Conservation (phyloP, 2,329 filamentous ascomycete species). For the Scytalidium lignicola region DNA sequence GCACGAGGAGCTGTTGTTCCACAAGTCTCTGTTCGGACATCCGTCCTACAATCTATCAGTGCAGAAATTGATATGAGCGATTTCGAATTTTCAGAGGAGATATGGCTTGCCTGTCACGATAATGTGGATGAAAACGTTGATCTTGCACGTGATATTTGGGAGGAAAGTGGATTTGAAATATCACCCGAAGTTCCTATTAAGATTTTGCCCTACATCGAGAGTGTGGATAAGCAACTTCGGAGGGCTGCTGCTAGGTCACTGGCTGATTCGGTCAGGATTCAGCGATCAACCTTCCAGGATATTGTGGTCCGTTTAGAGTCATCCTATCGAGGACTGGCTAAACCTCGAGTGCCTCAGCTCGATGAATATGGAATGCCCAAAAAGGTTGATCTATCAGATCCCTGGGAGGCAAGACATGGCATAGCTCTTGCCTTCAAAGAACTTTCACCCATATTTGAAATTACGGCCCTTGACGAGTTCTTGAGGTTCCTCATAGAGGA, state of each 20-base stretch:
- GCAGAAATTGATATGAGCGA: slow-evolving; percentile 90
- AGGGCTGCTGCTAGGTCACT: slow-evolving; percentile 78
- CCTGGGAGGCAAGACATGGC: slow-evolving; percentile 87
- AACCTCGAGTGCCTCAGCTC: slow-evolving; percentile 75
- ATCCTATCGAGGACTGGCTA: slow-evolving; percentile 73
- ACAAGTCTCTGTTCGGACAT: slow-evolving; percentile 73
- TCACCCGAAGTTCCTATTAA: slow-evolving; percentile 58
- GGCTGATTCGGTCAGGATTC: slow-evolving; percentile 63
- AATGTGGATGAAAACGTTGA: slow-evolving; percentile 83
- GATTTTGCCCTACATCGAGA: slow-evolving; percentile 75
- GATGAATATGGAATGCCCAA: slow-evolving; percentile 94
- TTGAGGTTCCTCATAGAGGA: slow-evolving; percentile 80
- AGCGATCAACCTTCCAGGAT: slow-evolving; percentile 53
- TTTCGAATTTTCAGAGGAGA: slow-evolving; percentile 77
- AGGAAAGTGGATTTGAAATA: slow-evolving; percentile 78
- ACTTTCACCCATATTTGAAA: slow-evolving; percentile 65
- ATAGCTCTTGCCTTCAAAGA: slow-evolving; percentile 84
- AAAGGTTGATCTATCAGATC: slow-evolving; percentile 81
- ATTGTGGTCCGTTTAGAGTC: slow-evolving; percentile 62
- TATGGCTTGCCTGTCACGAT: slow-evolving; percentile 92
- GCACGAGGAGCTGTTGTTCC: slow-evolving; percentile 74
- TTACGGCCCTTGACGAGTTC: slow-evolving; percentile 67
- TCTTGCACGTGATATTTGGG: slow-evolving; percentile 85
- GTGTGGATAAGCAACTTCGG: slow-evolving; percentile 74
- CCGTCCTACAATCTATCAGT: slow-evolving; percentile 84